These are phyloP conservation scores for Candida neerlandica DNA, from an alignment of 1,139 yeast genomes.

Conservation along the genomic window DNA sequence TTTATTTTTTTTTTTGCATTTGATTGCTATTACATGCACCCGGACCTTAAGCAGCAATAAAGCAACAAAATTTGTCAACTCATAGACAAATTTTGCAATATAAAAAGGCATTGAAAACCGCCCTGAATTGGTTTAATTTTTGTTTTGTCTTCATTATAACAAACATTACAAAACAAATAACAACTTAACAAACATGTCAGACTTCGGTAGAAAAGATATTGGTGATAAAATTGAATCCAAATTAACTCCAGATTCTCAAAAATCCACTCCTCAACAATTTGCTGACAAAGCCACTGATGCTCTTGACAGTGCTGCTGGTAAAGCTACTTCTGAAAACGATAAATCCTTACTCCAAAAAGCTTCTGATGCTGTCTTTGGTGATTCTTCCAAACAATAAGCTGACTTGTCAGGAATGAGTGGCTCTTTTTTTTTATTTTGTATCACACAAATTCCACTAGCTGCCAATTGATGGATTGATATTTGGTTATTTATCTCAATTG, in stretches of 20 bases:
- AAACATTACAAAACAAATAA: slow-evolving; percentile 2
- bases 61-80: too few species aligned
- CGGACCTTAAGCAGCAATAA: background rate
- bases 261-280: slow-evolving; percentile 39
- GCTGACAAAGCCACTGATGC: slow-evolving; percentile 40
- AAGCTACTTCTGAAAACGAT: slow-evolving; percentile 33
- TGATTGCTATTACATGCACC: background rate
- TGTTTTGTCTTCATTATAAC: slow-evolving; percentile 2
- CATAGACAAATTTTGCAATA: background rate
- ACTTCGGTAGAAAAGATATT: slow-evolving; percentile 48
- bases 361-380: slow-evolving; percentile 41
- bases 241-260: slow-evolving; percentile 46
- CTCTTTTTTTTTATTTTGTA: too few species aligned
- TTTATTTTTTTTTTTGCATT: background rate
- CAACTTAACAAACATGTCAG: slow-evolving; percentile 34
- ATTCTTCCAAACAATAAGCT: slow-evolving; percentile 15
- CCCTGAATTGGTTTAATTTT: background rate
- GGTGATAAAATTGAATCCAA: slow-evolving; percentile 41
- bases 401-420: background rate
- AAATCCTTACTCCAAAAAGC: slow-evolving; percentile 47
- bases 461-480: too few species aligned
- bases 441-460: background rate
- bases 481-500: background rate
- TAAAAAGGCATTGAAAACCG: slow-evolving; percentile 7
- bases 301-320: slow-evolving; percentile 40